Percentiles rank a stretch among this genome's conserved stretches.
These are phyloP conservation scores for Komagataella mondaviorum DNA, from an alignment of 805 yeast genomes.

Conservation along the genomic window DNA sequence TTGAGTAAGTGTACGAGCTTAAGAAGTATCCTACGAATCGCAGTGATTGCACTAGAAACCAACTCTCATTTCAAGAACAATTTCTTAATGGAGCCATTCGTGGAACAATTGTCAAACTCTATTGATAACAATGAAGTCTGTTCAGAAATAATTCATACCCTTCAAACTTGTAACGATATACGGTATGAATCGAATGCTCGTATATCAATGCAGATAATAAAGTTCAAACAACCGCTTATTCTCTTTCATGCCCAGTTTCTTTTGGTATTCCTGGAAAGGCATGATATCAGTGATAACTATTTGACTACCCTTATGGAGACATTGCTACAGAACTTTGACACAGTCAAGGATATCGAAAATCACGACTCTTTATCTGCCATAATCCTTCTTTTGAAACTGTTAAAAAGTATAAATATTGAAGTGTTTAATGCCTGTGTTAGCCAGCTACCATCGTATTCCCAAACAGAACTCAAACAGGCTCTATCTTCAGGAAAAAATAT, in stretches of 20 bases:
- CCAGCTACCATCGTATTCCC: not conserved
- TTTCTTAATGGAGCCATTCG: conserved; percentile 10
- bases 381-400: not conserved
- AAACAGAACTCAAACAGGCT: not conserved
- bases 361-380: not conserved
- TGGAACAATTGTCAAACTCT: conserved; percentile 4
- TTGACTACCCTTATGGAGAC: conserved; percentile 11
- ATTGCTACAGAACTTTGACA: conserved; percentile 11
- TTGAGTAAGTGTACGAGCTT: not conserved
- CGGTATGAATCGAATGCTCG: conserved; percentile 13
- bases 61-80: conserved; percentile 14
- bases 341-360: conserved; percentile 1
- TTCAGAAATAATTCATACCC: conserved; percentile 9
- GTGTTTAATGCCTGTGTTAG: not conserved
- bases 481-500: not conserved
- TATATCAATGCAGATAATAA: conserved; percentile 16
- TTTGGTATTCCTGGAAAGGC: conserved; percentile 2
- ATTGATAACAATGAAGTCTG: conserved; percentile 12
- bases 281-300: conserved; percentile 8
- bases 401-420: not conserved
- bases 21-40: not conserved
- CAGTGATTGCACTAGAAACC: conserved; percentile 4
- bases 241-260: conserved; percentile 8
- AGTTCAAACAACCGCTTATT: conserved; percentile 12
- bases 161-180: conserved; percentile 12